Percentiles rank a stretch among this genome's conserved stretches.
phyloP scores from a whole-genome alignment of 305 asterid species.

The Salvia sclarea region DNA sequence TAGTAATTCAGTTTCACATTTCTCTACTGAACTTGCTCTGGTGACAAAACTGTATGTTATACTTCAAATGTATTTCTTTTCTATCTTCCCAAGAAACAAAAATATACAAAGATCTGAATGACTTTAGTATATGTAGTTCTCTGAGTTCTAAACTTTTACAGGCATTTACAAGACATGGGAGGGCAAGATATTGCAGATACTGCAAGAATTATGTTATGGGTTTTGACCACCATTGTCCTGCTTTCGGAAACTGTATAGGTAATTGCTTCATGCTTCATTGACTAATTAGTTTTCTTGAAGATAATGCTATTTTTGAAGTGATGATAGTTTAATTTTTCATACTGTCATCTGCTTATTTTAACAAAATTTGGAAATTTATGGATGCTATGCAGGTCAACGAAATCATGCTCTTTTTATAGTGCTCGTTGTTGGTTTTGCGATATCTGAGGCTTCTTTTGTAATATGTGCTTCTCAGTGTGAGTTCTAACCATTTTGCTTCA shows the following conservation, averaged over 20 bases:
- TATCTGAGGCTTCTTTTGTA: slow-evolving; percentile 47
- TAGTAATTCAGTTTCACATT: too few species aligned
- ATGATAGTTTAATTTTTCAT: slow-evolving; percentile 5
- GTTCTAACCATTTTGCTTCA: slow-evolving; percentile 31
- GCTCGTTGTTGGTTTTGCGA: slow-evolving; percentile 45
- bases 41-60: too few species aligned
- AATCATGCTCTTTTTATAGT: slow-evolving; percentile 46
- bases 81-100: too few species aligned
- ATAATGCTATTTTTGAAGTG: slow-evolving; percentile 2
- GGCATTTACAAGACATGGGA: slow-evolving; percentile 32
- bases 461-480: slow-evolving; percentile 47
- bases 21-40: too few species aligned
- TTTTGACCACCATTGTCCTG: slow-evolving; percentile 70
- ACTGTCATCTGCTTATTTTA: background rate
- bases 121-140: slow-evolving; percentile 5
- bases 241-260: slow-evolving; percentile 67
- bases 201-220: slow-evolving; percentile 50
- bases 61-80: too few species aligned
- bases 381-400: slow-evolving; percentile 46
- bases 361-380: background rate
- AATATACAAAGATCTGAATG: background rate
- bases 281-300: slow-evolving; percentile 2
- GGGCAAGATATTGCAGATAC: slow-evolving; percentile 50
- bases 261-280: slow-evolving; percentile 2
- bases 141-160: slow-evolving; percentile 24